phyloP scores from a whole-genome alignment of 176 grass and related monocot species.

The Lolium multiflorum region DNA sequence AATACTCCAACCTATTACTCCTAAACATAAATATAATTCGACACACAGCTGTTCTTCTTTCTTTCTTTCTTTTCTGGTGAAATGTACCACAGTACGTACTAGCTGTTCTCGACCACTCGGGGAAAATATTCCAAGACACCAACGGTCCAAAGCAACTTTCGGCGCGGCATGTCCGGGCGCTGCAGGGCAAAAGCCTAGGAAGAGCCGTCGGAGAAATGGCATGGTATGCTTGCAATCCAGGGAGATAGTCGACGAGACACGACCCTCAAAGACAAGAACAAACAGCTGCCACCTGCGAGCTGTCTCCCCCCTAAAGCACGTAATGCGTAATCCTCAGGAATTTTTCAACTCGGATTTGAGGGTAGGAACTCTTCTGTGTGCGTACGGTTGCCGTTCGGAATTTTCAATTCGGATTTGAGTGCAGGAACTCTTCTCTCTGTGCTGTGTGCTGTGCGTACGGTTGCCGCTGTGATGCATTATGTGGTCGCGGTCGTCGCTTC shows the following conservation, averaged over 20 bases:
- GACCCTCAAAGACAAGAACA: neutral
- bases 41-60: constrained; percentile 24
- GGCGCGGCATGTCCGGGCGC: neutral
- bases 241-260: neutral
- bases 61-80: no score
- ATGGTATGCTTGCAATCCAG: constrained; percentile 1
- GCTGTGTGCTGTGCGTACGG: neutral
- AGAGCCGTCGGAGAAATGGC: constrained; percentile 25
- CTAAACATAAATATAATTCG: no score
- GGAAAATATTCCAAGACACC: neutral
- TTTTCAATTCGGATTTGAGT: neutral
- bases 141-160: neutral
- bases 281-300: neutral
- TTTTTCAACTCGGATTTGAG: neutral
- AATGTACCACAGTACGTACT: no score
- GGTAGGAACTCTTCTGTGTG: no score
- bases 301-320: neutral
- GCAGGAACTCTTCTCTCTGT: no score
- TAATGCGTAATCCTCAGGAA: no score
- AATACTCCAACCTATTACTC: no score
- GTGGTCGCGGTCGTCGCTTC: neutral
- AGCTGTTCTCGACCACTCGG: constrained; percentile 25
- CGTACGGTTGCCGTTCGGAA: neutral
- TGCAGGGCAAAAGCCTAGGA: constrained; percentile 24
- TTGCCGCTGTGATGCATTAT: neutral